Percentiles rank a stretch among this genome's conserved stretches.
Evolutionary conservation across 1,284 basidiomycete genomes (phyloP).

Genomic region (Cutaneotrichosporon arboriforme): DNA sequence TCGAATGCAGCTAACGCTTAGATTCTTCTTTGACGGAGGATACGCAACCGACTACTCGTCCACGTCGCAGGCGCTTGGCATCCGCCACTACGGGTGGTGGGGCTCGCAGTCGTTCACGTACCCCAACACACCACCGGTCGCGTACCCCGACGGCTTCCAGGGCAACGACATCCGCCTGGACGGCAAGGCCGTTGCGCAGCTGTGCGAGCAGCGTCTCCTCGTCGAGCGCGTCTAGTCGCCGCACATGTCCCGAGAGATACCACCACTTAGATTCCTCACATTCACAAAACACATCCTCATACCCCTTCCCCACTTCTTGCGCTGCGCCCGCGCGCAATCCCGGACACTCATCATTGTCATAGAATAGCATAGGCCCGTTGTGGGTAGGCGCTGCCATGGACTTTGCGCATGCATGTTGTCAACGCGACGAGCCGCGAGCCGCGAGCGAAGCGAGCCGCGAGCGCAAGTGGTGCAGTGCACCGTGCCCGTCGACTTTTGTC

Average conservation of each 20-base stretch:
- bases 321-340: not conserved
- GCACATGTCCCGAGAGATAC: not conserved
- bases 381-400: not conserved
- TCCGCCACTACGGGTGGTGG: conserved; percentile 72
- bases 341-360: conserved; percentile 2
- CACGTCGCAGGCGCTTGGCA: conserved; percentile 59
- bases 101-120: conserved; percentile 61
- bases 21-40: conserved; percentile 54
- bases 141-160: conserved; percentile 48
- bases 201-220: conserved; percentile 42
- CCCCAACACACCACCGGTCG: conserved; percentile 51
- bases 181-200: conserved; percentile 46
- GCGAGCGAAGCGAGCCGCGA: not conserved
- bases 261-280: not conserved
- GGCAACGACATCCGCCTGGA: conserved; percentile 55
- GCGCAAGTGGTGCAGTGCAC: no score
- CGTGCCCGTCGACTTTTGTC: no score
- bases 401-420: not conserved
- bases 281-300: not conserved
- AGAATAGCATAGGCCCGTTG: conserved; percentile 3
- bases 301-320: not conserved
- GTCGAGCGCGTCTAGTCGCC: conserved; percentile 24
- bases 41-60: conserved; percentile 74
- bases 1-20: no score
- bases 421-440: not conserved